Conservation (phyloP, 352 stramenopile genomes). For the Elongisporangium senticosum region DNA sequence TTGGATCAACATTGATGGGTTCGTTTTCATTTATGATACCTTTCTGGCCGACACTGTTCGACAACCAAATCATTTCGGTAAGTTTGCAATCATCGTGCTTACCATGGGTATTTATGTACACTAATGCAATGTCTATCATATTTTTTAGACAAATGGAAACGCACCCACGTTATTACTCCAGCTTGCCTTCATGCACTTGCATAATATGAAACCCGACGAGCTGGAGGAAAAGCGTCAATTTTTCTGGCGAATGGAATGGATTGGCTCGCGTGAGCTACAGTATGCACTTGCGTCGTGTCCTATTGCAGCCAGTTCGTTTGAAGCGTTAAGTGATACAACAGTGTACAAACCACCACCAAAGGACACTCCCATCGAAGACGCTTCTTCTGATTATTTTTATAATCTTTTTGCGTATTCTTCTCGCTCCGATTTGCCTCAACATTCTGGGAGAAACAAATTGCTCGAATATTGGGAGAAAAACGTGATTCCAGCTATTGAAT, state of each 20-base stretch:
- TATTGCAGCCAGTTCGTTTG: conserved; percentile 31
- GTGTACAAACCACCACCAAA: conserved; percentile 17
- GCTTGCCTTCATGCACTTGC: conserved; percentile 49
- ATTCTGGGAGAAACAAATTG: conserved; percentile 73
- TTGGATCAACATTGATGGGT: conserved; percentile 47
- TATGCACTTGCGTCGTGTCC: conserved; percentile 39
- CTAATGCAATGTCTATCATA: background rate
- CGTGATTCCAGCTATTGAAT: conserved; percentile 78
- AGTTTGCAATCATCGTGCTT: conserved; percentile 3
- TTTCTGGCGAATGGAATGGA: conserved; percentile 41
- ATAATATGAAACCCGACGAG: conserved; percentile 27
- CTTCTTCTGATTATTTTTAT: conserved; percentile 48
- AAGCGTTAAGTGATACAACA: conserved; percentile 25
- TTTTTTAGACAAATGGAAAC: conserved; percentile 47
- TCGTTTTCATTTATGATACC: conserved; percentile 43
- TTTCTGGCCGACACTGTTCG: conserved; percentile 44
- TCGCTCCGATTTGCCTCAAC: conserved; percentile 48
- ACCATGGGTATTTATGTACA: conserved; percentile 1
- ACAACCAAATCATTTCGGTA: conserved; percentile 60
- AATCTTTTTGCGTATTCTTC: conserved; percentile 71
- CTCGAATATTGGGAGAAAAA: conserved; percentile 84
- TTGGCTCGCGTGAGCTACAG: conserved; percentile 30
- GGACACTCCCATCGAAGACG: conserved; percentile 11
- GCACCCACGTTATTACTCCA: conserved; percentile 52
- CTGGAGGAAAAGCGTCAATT: conserved; percentile 27